Conservation (phyloP, 1,284 basidiomycete genomes). For the Agroathelia rolfsii region DNA sequence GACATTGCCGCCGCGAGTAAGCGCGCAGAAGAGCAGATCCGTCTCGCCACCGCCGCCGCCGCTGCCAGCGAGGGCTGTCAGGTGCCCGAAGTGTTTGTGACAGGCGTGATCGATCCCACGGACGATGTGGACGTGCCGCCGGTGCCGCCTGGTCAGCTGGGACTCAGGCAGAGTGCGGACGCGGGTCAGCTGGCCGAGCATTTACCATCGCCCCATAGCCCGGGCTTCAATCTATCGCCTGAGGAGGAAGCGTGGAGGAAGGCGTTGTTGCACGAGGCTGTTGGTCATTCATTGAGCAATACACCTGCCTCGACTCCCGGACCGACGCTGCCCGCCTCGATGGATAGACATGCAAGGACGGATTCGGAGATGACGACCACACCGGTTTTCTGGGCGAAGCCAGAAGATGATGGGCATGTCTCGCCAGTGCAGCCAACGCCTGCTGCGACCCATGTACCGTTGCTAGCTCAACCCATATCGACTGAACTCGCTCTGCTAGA, state of each 20-base stretch:
- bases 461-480: too few species aligned
- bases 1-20: conserved; percentile 59
- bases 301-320: too few species aligned
- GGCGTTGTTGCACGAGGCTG: conserved; percentile 59
- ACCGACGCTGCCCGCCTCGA: too few species aligned
- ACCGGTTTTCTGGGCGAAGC: too few species aligned
- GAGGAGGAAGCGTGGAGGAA: conserved; percentile 61
- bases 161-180: conserved; percentile 59
- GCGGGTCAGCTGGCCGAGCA: conserved; percentile 63
- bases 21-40: conserved; percentile 63
- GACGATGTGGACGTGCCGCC: conserved; percentile 68
- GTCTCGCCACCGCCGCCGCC: conserved; percentile 28
- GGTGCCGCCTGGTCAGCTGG: conserved; percentile 51
- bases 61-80: conserved; percentile 25
- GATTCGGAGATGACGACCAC: too few species aligned
- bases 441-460: too few species aligned
- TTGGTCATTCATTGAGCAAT: conserved; percentile 59
- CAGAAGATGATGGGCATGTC: too few species aligned
- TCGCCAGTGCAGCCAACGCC: too few species aligned
- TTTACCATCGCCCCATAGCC: conserved; percentile 53
- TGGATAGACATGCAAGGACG: too few species aligned
- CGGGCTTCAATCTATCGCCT: conserved; percentile 42
- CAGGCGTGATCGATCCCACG: conserved; percentile 68
- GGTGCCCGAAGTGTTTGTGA: conserved; percentile 23
- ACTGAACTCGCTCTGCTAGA: too few species aligned